Evolutionary conservation across 2,329 filamentous ascomycete genomes (phyloP), one percentile per base, ranked within the genome.

Genomic region (Chlorencoelia australis): DNA sequence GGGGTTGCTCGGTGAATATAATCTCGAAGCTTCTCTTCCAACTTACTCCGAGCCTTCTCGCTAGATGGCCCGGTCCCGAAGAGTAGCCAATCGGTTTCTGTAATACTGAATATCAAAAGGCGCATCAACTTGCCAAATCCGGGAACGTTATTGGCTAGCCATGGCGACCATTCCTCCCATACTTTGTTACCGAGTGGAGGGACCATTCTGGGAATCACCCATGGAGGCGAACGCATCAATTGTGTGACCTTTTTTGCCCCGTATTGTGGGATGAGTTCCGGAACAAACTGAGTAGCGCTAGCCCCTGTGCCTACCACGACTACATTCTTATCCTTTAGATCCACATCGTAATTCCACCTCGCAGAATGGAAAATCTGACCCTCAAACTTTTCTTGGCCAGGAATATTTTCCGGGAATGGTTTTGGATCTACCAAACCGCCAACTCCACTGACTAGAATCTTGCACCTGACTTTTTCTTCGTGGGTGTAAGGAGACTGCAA

Each of bases 251-350:
- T 68, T 48, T 67, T 73, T 20, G 66, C 69, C 15, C 45, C 48
- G 33, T 55, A 51, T 20, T 52, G 37, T 63, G 65, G 59, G 3
- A 61, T 61, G 5, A 76, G 56, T 24, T 58, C 49, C 1, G 73
- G 71, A 6, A 77, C 64, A 16, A 76, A 62, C 44, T 77, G 73
- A 10, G 68, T 67, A 3, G 71, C 70, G 45, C 64, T 69, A 48
- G 72, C 75, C 9, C 73, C 73, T 2, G 69, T 73, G 4, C 72
- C 73, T 30, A 76, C 52, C 7, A 76, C 67, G 7, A 75, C 59
- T 2, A 76, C 67, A 43, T 75, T 60, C 47, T 75, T 76, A 40
- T 63, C 64, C 7, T 60, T 59, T 13, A 75, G 55, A 39, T 74
- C 65, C 24, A 72, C 56, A 4, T 59, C 59, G n/a, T 66, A 56